Percentiles rank a stretch among this genome's conserved stretches.
Evolutionary conservation across 1,284 basidiomycete genomes (phyloP).

Genomic region (Fistulina hepatica): DNA sequence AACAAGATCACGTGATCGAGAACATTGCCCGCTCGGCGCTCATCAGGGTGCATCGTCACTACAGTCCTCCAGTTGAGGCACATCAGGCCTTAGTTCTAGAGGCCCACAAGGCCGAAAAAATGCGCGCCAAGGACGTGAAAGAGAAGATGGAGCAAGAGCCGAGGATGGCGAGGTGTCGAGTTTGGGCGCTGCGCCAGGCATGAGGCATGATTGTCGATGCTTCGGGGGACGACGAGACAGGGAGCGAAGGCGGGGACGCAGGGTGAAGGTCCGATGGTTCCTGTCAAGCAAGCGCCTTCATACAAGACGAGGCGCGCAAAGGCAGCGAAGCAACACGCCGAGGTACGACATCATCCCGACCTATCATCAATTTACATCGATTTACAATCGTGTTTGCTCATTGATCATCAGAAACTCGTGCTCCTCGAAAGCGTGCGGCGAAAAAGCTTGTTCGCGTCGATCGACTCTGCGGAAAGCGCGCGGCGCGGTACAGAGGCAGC

Average conservation of each 20-base stretch:
- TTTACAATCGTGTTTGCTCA: conserved; percentile 2
- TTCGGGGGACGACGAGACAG: conserved; percentile 22
- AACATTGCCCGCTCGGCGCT: no score
- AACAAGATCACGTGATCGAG: no score
- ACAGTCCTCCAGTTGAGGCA: conserved; percentile 77
- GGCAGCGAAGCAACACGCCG: conserved; percentile 45
- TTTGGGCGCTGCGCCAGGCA: conserved; percentile 19
- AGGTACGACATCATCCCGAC: conserved; percentile 35
- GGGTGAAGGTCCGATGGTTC: conserved; percentile 20
- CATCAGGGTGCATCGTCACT: conserved; percentile 88
- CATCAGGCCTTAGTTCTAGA: conserved; percentile 67
- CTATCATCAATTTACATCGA: no score
- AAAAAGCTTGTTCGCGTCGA: conserved; percentile 46
- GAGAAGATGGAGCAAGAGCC: conserved; percentile 39
- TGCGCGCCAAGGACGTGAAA: conserved; percentile 33
- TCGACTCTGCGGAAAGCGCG: conserved; percentile 44
- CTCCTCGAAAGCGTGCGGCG: conserved; percentile 45
- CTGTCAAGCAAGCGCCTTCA: conserved; percentile 26
- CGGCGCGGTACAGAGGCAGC: conserved; percentile 34
- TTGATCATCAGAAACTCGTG: conserved; percentile 43
- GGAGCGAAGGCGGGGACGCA: conserved; percentile 11
- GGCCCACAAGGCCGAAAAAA: conserved; percentile 63
- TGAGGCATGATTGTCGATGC: conserved; percentile 52
- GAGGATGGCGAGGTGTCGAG: conserved; percentile 28
- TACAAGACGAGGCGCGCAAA: conserved; percentile 69